These are phyloP conservation scores for Avena atlantica DNA, from an alignment of 176 grass and related monocot species.

Conservation along the genomic window DNA sequence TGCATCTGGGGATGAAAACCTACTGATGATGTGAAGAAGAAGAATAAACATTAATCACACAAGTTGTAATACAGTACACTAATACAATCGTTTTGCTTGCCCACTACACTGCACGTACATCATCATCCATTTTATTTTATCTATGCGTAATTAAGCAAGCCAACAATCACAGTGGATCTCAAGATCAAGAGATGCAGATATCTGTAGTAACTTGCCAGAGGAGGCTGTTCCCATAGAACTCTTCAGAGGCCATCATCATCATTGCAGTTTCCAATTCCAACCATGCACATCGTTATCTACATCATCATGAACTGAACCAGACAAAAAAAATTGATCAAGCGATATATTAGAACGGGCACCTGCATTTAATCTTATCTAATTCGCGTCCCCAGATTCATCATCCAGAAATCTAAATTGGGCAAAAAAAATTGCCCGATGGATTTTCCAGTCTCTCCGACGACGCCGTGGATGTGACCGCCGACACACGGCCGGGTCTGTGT, in stretches of 20 bases:
- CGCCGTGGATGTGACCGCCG: conserved; percentile 6
- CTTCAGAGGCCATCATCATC: not conserved
- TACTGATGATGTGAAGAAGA: too few relatives aligned
- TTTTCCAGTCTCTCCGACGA: not conserved
- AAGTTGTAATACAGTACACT: too few relatives aligned
- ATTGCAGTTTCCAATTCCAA: too few relatives aligned
- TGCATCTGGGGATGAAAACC: too few relatives aligned
- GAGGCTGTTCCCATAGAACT: too few relatives aligned
- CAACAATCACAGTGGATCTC: conserved; percentile 49
- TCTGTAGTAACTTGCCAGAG: too few relatives aligned
- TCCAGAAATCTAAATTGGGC: not conserved
- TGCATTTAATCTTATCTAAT: not conserved
- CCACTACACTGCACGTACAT: not conserved
- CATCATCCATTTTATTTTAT: not conserved
- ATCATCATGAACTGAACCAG: not conserved
- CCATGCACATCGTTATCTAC: not conserved
- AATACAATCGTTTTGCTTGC: too few relatives aligned
- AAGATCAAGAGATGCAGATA: conserved; percentile 35
- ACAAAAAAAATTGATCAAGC: not conserved
- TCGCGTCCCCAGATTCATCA: not conserved
- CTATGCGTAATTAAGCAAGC: not conserved
- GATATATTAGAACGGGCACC: not conserved
- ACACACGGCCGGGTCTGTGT: not conserved
- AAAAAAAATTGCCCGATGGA: too few relatives aligned
- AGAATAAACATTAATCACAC: too few relatives aligned